Base-by-base conservation (phyloP, 257 asterid genomes). In the Mentha longifolia region DNA sequence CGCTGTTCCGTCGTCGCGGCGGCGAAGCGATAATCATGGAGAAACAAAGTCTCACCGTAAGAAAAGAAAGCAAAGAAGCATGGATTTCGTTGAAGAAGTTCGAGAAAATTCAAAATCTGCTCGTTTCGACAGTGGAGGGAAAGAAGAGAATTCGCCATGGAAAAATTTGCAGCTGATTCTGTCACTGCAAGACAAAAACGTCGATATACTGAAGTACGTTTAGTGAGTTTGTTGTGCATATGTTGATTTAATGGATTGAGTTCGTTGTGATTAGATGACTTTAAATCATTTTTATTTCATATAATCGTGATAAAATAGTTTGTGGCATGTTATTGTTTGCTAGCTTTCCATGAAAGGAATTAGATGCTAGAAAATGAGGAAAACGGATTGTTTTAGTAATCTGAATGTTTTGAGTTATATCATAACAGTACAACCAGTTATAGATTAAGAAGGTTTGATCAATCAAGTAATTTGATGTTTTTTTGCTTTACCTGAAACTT, bases 161-260 rank as follows among this genome's bases (percentile, higher is more conserved):
- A 83, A 74, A 73, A 88, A 89, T 78, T 79, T 93, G 65, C 78
- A 87, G 74, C 61, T 93, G 67, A 73, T 93, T 72, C 70, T 86
- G 22, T 81, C 80, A 5, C 80, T 93, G 14, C 90, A 86, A 83
- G 86, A 88, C 67, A 85, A 80, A 74, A 62, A 75, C 74, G 73
- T 65, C 25, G 80, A 83, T 74, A 72, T 81, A 42, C 47, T 55
- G 31, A 74, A 82, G 97, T 90, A 67, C 3, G 86, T 46, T 56
- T 17, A 14, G 37, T 17, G 51, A n/a, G n/a, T n/a, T 28, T 41
- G 0, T 39, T 22, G 56, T 57, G 12, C 25, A 52, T 72, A 12
- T 10, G 17, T 17, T 49, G 59, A 33, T 43, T 16, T 39, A 9
- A 10, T 54, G 68, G n/a, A 20, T 19, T 22, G 54, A 45, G 16